Conservation (phyloP, 306 rosid genomes). For the Castanopsis chinensis region DNA sequence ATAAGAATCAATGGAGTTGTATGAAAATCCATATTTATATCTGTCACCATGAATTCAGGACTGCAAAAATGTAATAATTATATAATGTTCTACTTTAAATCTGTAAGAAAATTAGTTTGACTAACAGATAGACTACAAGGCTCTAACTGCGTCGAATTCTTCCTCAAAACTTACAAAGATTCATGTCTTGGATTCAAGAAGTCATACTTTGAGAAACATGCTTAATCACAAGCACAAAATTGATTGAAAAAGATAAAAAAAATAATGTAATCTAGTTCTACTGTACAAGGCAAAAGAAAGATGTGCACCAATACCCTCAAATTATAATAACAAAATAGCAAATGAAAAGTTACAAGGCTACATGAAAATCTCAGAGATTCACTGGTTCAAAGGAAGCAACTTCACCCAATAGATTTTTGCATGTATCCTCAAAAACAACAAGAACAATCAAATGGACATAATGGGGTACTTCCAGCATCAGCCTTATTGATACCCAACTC, state of each 20-base stretch:
- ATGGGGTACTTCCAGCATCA: slow-evolving; percentile 71
- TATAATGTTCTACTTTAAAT: no score
- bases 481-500: slow-evolving; percentile 54
- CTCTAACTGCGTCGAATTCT: neutral
- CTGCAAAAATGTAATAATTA: neutral
- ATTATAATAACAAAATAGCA: slow-evolving; percentile 4
- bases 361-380: neutral
- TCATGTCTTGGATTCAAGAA: no score
- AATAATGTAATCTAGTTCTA: neutral
- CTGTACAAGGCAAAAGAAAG: neutral
- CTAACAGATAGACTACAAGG: neutral
- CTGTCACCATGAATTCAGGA: neutral
- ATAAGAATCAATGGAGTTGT: neutral
- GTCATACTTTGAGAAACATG: no score
- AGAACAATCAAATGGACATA: slow-evolving; percentile 86
- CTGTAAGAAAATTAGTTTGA: neutral
- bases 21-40: neutral
- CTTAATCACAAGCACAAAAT: neutral
- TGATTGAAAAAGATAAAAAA: neutral
- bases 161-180: no score
- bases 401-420: neutral
- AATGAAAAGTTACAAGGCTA: slow-evolving; percentile 11
- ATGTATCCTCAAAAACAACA: slow-evolving; percentile 64
- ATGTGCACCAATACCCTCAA: neutral
- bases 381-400: neutral